A percentile compares a stretch with the other conserved stretches of the same genome.
These are phyloP conservation scores for Tribonema minus DNA, from an alignment of 108 stramenopile genomes.

Conservation along the genomic window DNA sequence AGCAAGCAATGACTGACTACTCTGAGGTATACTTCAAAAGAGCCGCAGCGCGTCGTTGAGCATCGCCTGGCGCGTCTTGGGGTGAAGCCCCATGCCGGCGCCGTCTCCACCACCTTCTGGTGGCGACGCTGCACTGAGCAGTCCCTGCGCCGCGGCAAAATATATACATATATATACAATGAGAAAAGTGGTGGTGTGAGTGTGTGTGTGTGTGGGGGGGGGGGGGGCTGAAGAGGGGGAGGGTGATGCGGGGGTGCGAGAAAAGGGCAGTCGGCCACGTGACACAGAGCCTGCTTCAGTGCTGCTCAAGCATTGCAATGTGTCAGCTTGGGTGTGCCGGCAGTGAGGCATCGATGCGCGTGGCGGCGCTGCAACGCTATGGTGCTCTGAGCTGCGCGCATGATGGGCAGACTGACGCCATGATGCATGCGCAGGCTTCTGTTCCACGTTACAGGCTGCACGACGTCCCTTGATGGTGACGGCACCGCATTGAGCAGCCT, in stretches of 20 bases:
- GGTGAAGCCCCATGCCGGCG: conserved; percentile 75
- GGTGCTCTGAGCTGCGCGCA: too few species aligned
- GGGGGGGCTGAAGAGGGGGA: not conserved
- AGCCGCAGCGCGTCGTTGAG: too few species aligned
- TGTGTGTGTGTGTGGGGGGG: not conserved
- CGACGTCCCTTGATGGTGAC: too few species aligned
- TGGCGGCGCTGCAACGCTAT: too few species aligned
- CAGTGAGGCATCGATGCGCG: too few species aligned
- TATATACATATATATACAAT: not conserved
- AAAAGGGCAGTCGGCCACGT: not conserved
- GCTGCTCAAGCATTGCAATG: too few species aligned
- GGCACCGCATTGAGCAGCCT: too few species aligned
- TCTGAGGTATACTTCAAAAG: too few species aligned
- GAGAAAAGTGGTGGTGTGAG: not conserved
- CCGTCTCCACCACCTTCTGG: conserved; percentile 93
- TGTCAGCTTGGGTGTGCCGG: not conserved
- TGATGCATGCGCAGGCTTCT: too few species aligned
- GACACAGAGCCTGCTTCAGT: not conserved
- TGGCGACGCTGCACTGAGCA: conserved; percentile 96
- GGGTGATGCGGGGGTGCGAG: not conserved
- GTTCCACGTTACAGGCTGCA: too few species aligned
- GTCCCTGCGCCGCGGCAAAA: conserved; percentile 47
- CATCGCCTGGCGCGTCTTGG: conserved; percentile 66
- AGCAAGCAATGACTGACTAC: too few species aligned
- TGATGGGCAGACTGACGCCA: too few species aligned